Percentiles rank a stretch among this genome's conserved stretches.
Evolutionary conservation across 2,329 filamentous ascomycete species (phyloP).

Genomic region (Tolypocladium ophioglossoides): DNA sequence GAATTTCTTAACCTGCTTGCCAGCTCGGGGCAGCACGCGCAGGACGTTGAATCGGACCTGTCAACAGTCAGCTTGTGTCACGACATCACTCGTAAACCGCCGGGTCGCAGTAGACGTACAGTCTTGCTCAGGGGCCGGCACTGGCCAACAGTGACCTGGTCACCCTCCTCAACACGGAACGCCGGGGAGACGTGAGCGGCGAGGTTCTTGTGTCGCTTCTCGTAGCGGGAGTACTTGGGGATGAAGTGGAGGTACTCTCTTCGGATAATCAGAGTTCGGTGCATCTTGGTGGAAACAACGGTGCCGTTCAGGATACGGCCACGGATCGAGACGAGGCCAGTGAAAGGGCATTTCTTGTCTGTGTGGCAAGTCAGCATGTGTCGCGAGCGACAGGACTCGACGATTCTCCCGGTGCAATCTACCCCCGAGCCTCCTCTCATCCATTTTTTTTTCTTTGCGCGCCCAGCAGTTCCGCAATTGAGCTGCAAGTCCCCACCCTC

Average conservation of each 20-base stretch:
- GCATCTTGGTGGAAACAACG: slow-evolving; percentile 99
- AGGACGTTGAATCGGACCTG: slow-evolving; percentile 99
- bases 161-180: slow-evolving; percentile 99
- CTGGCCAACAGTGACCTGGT: slow-evolving; percentile 98
- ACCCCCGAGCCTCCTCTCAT: neutral
- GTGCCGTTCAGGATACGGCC: slow-evolving; percentile 99
- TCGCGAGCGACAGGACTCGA: slow-evolving; percentile 1
- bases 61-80: slow-evolving; percentile 12
- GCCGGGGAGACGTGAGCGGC: slow-evolving; percentile 97
- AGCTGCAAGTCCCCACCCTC: neutral
- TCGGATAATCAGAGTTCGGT: slow-evolving; percentile 98
- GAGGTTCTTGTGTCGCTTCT: slow-evolving; percentile 99
- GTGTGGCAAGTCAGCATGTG: slow-evolving; percentile 18
- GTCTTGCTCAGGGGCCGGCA: slow-evolving; percentile 99
- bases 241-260: slow-evolving; percentile 99
- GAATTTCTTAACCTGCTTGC: slow-evolving; percentile 97
- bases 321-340: slow-evolving; percentile 97
- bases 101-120: slow-evolving; percentile 49
- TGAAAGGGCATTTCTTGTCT: slow-evolving; percentile 99
- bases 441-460: neutral
- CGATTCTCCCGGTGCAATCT: neutral
- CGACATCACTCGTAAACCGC: neutral
- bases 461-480: neutral
- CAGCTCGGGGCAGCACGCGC: slow-evolving; percentile 92
- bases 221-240: slow-evolving; percentile 99